A percentile compares a stretch with the other conserved stretches of the same genome.
These are phyloP conservation scores for Poa pratensis DNA, from an alignment of 176 grass and related monocot genomes.

Conservation along the genomic window DNA sequence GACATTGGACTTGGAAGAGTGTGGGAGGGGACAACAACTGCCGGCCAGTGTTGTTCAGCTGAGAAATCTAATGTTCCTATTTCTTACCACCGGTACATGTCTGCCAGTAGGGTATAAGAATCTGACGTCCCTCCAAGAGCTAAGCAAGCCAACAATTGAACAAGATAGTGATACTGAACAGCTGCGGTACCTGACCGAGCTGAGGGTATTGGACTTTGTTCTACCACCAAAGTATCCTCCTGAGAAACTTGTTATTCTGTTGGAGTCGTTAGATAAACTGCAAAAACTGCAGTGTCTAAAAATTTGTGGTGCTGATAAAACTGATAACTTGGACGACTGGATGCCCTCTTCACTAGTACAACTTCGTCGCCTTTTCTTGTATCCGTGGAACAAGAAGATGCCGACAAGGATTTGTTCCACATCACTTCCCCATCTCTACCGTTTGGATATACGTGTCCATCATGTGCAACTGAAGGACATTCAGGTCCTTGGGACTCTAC, in stretches of 20 bases:
- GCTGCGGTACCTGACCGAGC: neutral
- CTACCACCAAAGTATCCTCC: neutral
- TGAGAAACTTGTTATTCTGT: neutral
- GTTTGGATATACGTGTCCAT: neutral
- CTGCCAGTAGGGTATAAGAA: neutral
- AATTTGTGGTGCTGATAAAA: accelerated
- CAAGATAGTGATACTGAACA: neutral
- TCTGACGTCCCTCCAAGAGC: neutral
- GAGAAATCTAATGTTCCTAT: neutral
- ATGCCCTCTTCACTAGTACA: too few relatives aligned
- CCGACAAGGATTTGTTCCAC: neutral
- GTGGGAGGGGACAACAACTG: too few relatives aligned
- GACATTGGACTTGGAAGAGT: neutral
- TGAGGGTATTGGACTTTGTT: neutral
- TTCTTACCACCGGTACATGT: neutral
- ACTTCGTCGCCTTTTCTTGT: too few relatives aligned
- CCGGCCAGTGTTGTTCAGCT: neutral
- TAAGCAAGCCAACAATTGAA: accelerated
- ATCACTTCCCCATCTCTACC: neutral
- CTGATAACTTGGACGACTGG: too few relatives aligned
- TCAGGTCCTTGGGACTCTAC: neutral
- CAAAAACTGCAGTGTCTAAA: neutral
- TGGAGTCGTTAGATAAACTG: neutral
- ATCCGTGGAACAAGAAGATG: neutral
- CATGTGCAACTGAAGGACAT: neutral